A percentile compares a stretch with the other conserved stretches of the same genome.
Conservation (phyloP, 495 filamentous ascomycete genomes). For the Penicillium roqueforti region DNA sequence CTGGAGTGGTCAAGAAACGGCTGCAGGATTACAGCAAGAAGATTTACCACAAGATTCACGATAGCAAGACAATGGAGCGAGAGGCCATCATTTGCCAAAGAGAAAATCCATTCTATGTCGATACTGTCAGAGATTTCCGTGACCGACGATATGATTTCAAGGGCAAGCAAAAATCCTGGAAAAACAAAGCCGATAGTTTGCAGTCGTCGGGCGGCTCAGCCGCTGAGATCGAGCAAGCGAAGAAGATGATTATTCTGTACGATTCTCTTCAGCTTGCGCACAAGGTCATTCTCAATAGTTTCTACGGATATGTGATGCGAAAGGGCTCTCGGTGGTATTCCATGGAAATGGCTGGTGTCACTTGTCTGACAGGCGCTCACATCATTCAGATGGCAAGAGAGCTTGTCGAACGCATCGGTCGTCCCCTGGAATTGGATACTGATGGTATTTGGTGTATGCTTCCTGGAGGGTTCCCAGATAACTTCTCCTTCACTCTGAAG, state of each 20-base stretch:
- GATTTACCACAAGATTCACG: conserved; percentile 99
- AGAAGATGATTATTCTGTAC: conserved; percentile 97
- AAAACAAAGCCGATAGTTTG: conserved; percentile 84
- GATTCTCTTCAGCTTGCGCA: conserved; percentile 96
- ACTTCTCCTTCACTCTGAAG: conserved; percentile 89
- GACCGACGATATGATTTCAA: conserved; percentile 98
- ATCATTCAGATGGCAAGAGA: conserved; percentile 98
- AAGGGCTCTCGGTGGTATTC: conserved; percentile 99
- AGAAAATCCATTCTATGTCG: conserved; percentile 97
- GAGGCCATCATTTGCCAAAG: conserved; percentile 98
- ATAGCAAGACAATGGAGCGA: conserved; percentile 84
- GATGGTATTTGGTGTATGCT: conserved; percentile 99
- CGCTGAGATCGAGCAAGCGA: conserved; percentile 82
- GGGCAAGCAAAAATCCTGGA: conserved; percentile 97
- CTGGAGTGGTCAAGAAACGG: conserved; percentile 75
- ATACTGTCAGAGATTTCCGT: conserved; percentile 92
- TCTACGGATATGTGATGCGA: conserved; percentile 99
- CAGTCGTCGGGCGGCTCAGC: conserved; percentile 74
- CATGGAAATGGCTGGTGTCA: conserved; percentile 99
- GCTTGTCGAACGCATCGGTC: conserved; percentile 88
- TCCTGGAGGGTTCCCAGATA: conserved; percentile 93
- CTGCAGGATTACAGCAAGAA: conserved; percentile 94
- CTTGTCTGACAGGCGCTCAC: conserved; percentile 90
- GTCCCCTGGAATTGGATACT: conserved; percentile 95
- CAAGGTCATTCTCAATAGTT: conserved; percentile 98